These are phyloP conservation scores for Warburgia ugandensis DNA, from an alignment of 164 flowering plant species.

Conservation along the genomic window DNA sequence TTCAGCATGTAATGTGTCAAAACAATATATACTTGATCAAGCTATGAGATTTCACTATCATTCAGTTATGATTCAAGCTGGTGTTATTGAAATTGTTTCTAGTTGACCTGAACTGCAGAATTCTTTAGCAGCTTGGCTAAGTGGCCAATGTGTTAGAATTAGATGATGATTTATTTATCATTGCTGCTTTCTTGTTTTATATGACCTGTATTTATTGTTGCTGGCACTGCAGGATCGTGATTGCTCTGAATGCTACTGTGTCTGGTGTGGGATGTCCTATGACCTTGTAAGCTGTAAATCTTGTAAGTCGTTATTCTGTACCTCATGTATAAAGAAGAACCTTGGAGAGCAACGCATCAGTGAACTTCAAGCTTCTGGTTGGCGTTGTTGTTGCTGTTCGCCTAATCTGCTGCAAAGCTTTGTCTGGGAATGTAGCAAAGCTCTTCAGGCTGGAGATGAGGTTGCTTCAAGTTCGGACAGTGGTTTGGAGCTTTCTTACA, in stretches of 20 bases:
- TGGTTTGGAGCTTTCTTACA: conserved; percentile 55
- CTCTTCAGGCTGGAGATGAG: conserved; percentile 26
- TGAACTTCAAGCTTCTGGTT: conserved; percentile 35
- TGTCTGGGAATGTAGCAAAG: conserved; percentile 43
- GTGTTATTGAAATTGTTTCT: no score
- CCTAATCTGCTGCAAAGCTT: conserved; percentile 47
- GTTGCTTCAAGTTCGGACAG: conserved; percentile 60
- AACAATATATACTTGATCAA: no score
- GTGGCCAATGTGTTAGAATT: no score
- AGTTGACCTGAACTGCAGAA: no score
- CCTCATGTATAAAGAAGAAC: conserved; percentile 56
- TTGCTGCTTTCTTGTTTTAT: no score
- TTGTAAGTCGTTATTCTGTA: conserved; percentile 60
- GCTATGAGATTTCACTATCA: no score
- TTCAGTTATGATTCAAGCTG: no score
- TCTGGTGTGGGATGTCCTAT: conserved; percentile 71
- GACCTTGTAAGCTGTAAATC: conserved; percentile 60
- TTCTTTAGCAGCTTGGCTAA: neutral
- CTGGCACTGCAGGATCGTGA: conserved; percentile 51
- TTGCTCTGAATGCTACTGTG: conserved; percentile 68
- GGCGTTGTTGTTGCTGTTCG: conserved; percentile 78
- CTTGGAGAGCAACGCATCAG: conserved; percentile 48
- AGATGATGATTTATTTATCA: no score
- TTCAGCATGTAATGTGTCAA: no score
- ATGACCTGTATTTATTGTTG: no score